Evolutionary conservation across 1,139 yeast species (phyloP).

Genomic region (Pichia sp.): DNA sequence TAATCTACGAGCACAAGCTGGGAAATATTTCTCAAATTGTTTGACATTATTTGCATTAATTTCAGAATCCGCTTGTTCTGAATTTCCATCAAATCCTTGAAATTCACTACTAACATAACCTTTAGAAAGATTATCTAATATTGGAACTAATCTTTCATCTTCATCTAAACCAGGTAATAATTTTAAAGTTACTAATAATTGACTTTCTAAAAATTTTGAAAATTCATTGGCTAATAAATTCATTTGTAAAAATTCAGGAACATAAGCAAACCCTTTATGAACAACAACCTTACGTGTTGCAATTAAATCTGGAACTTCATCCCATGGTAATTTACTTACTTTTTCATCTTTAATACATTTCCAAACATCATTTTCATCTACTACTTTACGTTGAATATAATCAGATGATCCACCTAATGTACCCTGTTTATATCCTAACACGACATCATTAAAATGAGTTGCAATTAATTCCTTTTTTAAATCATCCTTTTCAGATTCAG

Average conservation of each 20-base stretch:
- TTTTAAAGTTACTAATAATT: slow-evolving; percentile 65
- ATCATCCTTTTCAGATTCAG: slow-evolving; percentile 51
- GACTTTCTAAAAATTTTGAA: slow-evolving; percentile 44
- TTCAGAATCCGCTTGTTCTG: slow-evolving; percentile 34
- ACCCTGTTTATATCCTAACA: slow-evolving; percentile 14
- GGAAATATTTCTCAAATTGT: slow-evolving; percentile 59
- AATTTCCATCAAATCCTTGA: slow-evolving; percentile 31
- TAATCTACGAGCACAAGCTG: slow-evolving; percentile 72
- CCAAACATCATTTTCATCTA: slow-evolving; percentile 15
- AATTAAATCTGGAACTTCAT: slow-evolving; percentile 70
- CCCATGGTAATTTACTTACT: slow-evolving; percentile 81
- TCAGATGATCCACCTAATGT: slow-evolving; percentile 7
- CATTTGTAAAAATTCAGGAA: slow-evolving; percentile 77
- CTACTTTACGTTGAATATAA: slow-evolving; percentile 8
- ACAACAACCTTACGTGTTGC: slow-evolving; percentile 64
- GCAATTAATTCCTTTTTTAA: slow-evolving; percentile 49
- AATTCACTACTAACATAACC: slow-evolving; percentile 64
- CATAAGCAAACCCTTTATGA: slow-evolving; percentile 67
- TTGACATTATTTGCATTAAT: slow-evolving; percentile 62
- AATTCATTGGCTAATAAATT: slow-evolving; percentile 62
- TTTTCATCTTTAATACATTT: slow-evolving; percentile 47
- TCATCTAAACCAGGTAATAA: slow-evolving; percentile 82
- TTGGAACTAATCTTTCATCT: slow-evolving; percentile 82
- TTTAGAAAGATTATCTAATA: slow-evolving; percentile 67
- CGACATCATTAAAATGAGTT: slow-evolving; percentile 37